Evolutionary conservation across 257 asterid genomes (phyloP).

Genomic region (Lithospermum erythrorhizon): DNA sequence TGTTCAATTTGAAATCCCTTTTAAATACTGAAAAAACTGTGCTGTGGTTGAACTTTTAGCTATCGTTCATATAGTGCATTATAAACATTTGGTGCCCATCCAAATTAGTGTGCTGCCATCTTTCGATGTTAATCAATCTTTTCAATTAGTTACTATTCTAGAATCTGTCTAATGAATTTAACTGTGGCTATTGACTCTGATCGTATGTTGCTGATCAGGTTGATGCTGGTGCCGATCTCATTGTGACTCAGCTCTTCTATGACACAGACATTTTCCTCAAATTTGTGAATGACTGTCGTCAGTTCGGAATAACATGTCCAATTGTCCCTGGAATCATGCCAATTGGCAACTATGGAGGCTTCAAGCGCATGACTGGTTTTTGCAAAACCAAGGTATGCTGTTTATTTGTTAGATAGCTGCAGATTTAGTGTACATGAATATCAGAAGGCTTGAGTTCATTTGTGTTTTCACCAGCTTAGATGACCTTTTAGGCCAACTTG

Average conservation of each 20-base stretch:
- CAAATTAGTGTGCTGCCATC: background rate
- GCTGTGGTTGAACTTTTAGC: too few relatives aligned
- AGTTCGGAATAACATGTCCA: constrained; percentile 83
- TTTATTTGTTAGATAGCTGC: constrained; percentile 5
- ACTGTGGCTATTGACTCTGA: constrained; percentile 6
- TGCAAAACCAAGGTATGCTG: constrained; percentile 85
- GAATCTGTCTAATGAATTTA: background rate
- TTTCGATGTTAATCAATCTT: background rate
- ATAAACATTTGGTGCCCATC: too few relatives aligned
- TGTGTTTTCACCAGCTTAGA: too few relatives aligned
- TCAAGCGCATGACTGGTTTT: constrained; percentile 95
- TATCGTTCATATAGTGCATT: too few relatives aligned
- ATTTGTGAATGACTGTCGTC: constrained; percentile 88
- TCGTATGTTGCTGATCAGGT: constrained; percentile 43
- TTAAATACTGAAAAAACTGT: too few relatives aligned
- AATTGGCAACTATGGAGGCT: constrained; percentile 89
- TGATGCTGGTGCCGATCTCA: constrained; percentile 95
- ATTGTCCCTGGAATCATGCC: constrained; percentile 99
- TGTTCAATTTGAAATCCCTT: too few relatives aligned
- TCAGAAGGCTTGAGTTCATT: too few relatives aligned
- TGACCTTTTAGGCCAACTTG: background rate
- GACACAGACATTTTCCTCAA: constrained; percentile 94
- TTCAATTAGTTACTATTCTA: background rate
- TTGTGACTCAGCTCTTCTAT: constrained; percentile 87
- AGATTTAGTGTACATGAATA: too few relatives aligned